Percentiles rank a stretch among this genome's conserved stretches.
phyloP scores from a whole-genome alignment of 163 green algal genomes.

The Chloromonas sp. region DNA sequence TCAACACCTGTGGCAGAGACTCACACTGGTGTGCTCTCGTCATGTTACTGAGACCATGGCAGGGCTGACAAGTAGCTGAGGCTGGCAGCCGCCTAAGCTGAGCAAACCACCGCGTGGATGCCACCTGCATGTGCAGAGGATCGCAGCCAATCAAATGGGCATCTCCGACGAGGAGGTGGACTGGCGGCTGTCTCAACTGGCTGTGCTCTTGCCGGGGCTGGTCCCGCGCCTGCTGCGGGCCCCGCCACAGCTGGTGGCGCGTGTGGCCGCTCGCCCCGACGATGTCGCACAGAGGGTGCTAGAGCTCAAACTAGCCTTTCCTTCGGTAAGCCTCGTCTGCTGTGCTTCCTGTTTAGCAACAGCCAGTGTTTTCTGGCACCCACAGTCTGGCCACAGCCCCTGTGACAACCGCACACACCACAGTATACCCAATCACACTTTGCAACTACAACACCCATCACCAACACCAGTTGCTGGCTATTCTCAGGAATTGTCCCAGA shows the following conservation, averaged over 20 bases:
- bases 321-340: slow-evolving; percentile 10
- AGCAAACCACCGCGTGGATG: no score
- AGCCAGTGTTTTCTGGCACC: no score
- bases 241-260: slow-evolving; percentile 29
- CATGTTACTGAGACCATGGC: no score
- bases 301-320: slow-evolving; percentile 41
- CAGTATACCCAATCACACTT: no score
- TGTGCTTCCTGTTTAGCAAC: background rate
- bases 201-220: slow-evolving; percentile 30
- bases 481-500: background rate
- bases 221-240: slow-evolving; percentile 28
- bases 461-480: background rate
- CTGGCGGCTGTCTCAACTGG: slow-evolving; percentile 18
- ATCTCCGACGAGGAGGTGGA: slow-evolving; percentile 41
- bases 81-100: no score
- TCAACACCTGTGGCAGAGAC: no score
- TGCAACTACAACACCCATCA: no score
- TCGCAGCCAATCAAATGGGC: slow-evolving; percentile 31
- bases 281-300: slow-evolving; percentile 29
- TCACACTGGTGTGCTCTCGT: no score
- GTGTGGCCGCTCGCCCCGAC: slow-evolving; percentile 15
- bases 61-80: no score
- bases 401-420: no score
- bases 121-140: slow-evolving; percentile 8
- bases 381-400: no score